Conservation (phyloP, 2,329 filamentous ascomycete genomes). For the Ilyonectria mors-panacis region DNA sequence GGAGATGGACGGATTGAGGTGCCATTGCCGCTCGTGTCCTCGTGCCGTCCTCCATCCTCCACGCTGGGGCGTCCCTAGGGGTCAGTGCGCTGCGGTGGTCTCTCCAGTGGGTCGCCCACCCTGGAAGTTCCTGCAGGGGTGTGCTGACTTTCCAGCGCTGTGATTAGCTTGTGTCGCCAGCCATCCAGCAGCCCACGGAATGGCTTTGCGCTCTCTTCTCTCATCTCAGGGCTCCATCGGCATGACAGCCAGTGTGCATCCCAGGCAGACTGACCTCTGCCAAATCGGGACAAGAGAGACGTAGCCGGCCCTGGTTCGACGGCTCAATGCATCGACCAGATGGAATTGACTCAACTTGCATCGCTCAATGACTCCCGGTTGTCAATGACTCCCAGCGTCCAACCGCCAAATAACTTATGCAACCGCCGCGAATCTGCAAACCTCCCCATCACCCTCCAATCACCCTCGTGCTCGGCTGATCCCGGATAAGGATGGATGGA, state of each 20-base stretch:
- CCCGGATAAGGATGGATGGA: neutral
- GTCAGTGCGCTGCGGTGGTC: conserved; percentile 20
- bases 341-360: neutral
- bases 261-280: neutral
- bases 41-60: neutral
- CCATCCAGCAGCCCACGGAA: neutral
- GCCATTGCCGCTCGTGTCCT: neutral
- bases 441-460: neutral
- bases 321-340: neutral
- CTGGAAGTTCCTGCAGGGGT: conserved; percentile 11
- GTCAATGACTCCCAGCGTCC: neutral
- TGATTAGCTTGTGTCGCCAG: conserved; percentile 29
- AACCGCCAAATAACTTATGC: neutral
- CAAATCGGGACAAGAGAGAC: neutral
- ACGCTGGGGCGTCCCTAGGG: conserved; percentile 9
- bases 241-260: neutral
- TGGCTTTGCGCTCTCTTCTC: neutral
- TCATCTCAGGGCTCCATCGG: neutral
- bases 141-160: conserved; percentile 15
- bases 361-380: neutral
- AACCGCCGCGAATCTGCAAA: too few species aligned
- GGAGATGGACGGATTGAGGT: neutral
- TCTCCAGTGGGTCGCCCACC: conserved; percentile 21
- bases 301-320: neutral
- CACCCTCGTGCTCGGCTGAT: conserved; percentile 17